These are phyloP conservation scores for Globisporangium barbulae DNA, from an alignment of 352 stramenopile genomes.

Conservation along the genomic window DNA sequence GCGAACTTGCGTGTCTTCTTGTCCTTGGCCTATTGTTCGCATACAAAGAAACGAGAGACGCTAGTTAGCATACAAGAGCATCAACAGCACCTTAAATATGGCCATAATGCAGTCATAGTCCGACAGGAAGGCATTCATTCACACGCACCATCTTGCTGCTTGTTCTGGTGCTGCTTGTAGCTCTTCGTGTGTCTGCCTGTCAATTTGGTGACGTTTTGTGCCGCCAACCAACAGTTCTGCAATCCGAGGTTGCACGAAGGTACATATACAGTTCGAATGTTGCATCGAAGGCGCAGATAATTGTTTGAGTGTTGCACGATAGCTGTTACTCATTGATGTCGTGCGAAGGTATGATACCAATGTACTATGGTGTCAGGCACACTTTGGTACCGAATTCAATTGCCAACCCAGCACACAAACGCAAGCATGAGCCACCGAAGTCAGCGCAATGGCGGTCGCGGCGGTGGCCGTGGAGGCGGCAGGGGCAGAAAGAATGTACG, in stretches of 20 bases:
- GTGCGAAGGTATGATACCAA: not conserved
- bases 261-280: not conserved
- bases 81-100: not conserved
- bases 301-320: too few species aligned
- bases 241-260: constrained; percentile 17
- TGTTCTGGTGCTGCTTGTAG: constrained; percentile 3
- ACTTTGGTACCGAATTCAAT: constrained; percentile 8
- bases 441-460: constrained; percentile 6
- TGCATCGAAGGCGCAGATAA: too few species aligned
- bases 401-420: not conserved
- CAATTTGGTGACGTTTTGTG: constrained; percentile 15
- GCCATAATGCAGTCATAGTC: not conserved
- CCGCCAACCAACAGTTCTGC: constrained; percentile 21
- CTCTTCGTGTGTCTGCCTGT: constrained; percentile 2
- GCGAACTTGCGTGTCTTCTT: constrained; percentile 99
- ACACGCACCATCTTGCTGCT: constrained; percentile 19
- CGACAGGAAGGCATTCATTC: not conserved
- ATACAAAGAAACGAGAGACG: not conserved
- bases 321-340: too few species aligned
- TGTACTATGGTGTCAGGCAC: not conserved
- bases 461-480: constrained; percentile 8
- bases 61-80: constrained; percentile 2
- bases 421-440: constrained; percentile 12
- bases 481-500: constrained; percentile 7
- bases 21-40: constrained; percentile 85